Evolutionary conservation across 179 eudicot species (phyloP), one percentile per base, ranked within the genome.

Genomic region (Sideroxylon spinosum): DNA sequence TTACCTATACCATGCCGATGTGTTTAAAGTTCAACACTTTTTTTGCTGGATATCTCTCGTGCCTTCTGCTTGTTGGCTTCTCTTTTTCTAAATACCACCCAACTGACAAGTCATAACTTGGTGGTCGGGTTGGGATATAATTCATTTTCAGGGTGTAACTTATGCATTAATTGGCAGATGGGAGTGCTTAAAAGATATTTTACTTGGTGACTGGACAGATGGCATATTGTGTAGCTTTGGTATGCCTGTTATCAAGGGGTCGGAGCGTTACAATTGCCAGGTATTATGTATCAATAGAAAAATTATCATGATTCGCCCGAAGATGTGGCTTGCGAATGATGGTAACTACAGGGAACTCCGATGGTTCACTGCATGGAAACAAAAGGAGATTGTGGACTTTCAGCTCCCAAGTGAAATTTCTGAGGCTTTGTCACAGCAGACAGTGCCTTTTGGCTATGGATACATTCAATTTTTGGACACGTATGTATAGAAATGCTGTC

Each of bases 311-410:
- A 95, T 92, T 65, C 93, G 98, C 9, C 97, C 99, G 2, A 95
- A 95, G 84, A 87, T 90, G 92, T 93, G 94, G 89, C 97, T 95
- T 70, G 99, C 98, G 52, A 93, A 95, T 83, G 99, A 93, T 78
- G 98, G 98, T 0, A 95, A 95, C 81, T 93, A 93, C 75, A 87
- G 98, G 84, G 99, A 95, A 81, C 97, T 93, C 13, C 84, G 97
- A 7, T 95, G 98, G 99, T 95, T 91, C 82, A 90, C 98, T 29
- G 88, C 95, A 49, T 95, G 99, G 99, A 93, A 93, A 85, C 93
- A 86, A n/a, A 88, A 86, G 74, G 86, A 89, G 71, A 80, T 93
- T 76, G 91, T 79, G 68, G 93, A 95, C 64, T 93, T 95, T 85
- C 87, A 85, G 82, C 91, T 95, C 26, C 99, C 99, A 80, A 53